Percentiles rank a stretch among this genome's conserved stretches.
These are phyloP conservation scores for Ustilago sp. DNA, from an alignment of 1,284 basidiomycete species.

Conservation along the genomic window DNA sequence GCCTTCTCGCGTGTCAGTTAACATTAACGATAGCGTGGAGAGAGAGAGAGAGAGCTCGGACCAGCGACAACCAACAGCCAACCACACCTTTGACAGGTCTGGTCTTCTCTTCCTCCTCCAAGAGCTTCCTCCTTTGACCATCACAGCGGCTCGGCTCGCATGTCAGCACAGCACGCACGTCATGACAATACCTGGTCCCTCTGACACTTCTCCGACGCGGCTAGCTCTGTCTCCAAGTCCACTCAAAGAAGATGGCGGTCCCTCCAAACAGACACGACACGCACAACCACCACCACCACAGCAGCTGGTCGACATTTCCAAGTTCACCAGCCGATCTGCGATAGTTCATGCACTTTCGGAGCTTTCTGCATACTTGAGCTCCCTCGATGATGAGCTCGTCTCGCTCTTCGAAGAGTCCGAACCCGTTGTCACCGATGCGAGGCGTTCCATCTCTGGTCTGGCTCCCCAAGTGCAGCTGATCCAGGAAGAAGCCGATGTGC, in stretches of 20 bases:
- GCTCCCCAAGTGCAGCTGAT: slow-evolving; percentile 77
- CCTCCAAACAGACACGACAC: background rate
- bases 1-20: background rate
- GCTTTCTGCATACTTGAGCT: slow-evolving; percentile 81
- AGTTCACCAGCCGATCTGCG: slow-evolving; percentile 47
- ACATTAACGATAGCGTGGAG: background rate
- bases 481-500: slow-evolving; percentile 75
- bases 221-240: slow-evolving; percentile 13
- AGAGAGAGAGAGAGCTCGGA: slow-evolving; percentile 25
- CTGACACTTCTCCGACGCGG: background rate
- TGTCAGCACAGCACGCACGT: background rate
- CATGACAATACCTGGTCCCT: slow-evolving; percentile 30
- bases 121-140: background rate
- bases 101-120: background rate
- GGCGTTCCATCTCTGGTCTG: slow-evolving; percentile 72
- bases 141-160: slow-evolving; percentile 7
- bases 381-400: slow-evolving; percentile 81
- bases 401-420: slow-evolving; percentile 76
- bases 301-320: slow-evolving; percentile 32
- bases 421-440: slow-evolving; percentile 39
- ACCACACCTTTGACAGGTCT: background rate
- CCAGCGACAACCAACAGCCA: slow-evolving; percentile 19
- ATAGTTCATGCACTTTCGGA: slow-evolving; percentile 70
- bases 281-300: background rate
- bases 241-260: background rate